Evolutionary conservation across 164 flowering plant genomes (phyloP).

Genomic region (Magnolia sinica): DNA sequence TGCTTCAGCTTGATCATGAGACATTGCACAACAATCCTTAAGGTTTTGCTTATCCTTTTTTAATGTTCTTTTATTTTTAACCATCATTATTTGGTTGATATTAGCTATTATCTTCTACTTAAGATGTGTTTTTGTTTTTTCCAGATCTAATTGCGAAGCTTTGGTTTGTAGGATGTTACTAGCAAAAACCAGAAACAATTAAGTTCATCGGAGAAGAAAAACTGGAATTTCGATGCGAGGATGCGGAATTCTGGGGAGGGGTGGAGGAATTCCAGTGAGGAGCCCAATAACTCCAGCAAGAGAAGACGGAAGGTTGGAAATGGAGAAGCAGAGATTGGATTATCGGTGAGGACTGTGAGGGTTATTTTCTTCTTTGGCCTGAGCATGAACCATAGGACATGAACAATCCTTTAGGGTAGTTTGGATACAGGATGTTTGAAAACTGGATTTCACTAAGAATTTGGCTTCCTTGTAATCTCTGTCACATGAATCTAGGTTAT

Average conservation of each 20-base stretch:
- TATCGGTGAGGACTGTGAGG: not conserved
- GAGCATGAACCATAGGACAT: not conserved
- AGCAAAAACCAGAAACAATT: not conserved
- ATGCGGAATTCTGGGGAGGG: not conserved
- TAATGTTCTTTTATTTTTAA: too few species aligned
- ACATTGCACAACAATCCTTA: too few species aligned
- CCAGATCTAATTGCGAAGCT: not conserved
- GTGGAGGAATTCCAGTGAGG: not conserved
- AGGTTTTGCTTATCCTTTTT: too few species aligned
- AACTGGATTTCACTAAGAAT: too few species aligned
- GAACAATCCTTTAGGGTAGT: not conserved
- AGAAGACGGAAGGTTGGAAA: not conserved
- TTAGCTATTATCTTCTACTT: not conserved
- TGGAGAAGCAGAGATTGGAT: conserved; percentile 1
- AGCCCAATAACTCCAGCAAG: not conserved
- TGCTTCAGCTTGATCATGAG: too few species aligned
- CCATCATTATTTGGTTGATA: too few species aligned
- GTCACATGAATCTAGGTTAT: too few species aligned
- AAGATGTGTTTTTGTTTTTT: not conserved
- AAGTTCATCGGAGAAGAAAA: not conserved
- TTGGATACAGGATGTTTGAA: too few species aligned
- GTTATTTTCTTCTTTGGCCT: not conserved
- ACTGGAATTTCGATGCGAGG: not conserved
- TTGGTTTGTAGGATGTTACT: not conserved
- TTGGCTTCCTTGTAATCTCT: too few species aligned